Base-by-base conservation (phyloP, 2,329 filamentous ascomycete species). In the Penicillium sclerotigenum region DNA sequence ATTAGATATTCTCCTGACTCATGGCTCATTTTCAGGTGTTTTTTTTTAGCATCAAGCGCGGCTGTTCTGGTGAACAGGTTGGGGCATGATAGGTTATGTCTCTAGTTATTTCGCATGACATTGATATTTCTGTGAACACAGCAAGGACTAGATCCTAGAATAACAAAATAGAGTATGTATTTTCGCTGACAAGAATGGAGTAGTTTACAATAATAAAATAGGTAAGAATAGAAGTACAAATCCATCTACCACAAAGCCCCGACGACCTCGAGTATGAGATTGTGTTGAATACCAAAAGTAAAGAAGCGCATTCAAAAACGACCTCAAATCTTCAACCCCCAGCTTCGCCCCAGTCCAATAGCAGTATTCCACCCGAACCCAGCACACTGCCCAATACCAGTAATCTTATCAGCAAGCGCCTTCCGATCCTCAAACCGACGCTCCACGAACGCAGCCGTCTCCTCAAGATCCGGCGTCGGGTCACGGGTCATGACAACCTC, bases 401-500 rank as follows among this genome's bases (percentile, higher is more conserved):
- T 80, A 22, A 90, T 68, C 11, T 85, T 81, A 22, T 81, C 80
- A 4, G 87, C 86, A 4, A 91, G 62, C 4, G 78, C 81, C 63
- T 83, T 80, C 31, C 83, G 78, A 76, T 95, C 92, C 57, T 85
- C 80, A 54, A 96, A 75, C 59, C 93, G 82, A 41, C 91, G 82
- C 53, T 87, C 83, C 51, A 97, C 77, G 71, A 97, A 99, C 10
- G 84, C 81, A 62, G 87, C 86, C 4, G 94, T 97, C 60, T 92
- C 89, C 10, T 69, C 72, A 66, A 89, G 94, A n/a, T 83, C 84
- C 0, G 81, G 77, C 4, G 87, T 91, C 58, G 79, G 81, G 74
- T 97, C 94, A 57, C 88, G 91, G 22, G 91, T 97, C 91, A 97
- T 97, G 76, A 92, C 96, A 5, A 97, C 79, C 75, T 99, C 94